These are phyloP conservation scores for Piromyces finnis DNA, from an alignment of 192 early-diverging fungal genomes.

Conservation along the genomic window DNA sequence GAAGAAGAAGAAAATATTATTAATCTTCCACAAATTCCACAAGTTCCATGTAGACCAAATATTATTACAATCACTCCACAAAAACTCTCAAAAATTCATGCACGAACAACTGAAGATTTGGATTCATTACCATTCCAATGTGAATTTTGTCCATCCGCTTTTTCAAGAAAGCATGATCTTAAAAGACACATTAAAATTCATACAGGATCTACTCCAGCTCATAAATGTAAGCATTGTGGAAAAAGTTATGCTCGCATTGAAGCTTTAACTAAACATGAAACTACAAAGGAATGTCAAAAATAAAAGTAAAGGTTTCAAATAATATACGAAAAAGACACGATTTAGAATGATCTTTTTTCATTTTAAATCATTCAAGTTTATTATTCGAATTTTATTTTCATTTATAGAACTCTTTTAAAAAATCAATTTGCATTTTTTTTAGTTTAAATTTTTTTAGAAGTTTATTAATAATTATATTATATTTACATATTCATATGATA, in stretches of 20 bases:
- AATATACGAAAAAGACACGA: too few relatives aligned
- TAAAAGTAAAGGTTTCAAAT: neutral
- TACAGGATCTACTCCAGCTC: neutral
- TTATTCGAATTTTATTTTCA: too few relatives aligned
- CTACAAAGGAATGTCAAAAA: neutral
- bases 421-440: neutral
- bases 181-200: neutral
- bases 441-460: neutral
- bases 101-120: neutral
- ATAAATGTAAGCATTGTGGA: neutral
- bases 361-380: too few relatives aligned
- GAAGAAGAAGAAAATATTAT: neutral
- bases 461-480: neutral
- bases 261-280: neutral
- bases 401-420: too few relatives aligned
- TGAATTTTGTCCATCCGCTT: neutral
- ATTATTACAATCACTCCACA: neutral
- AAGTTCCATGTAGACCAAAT: neutral
- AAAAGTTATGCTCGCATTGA: neutral
- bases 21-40: neutral
- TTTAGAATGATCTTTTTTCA: too few relatives aligned
- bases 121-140: neutral
- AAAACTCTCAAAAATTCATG: neutral
- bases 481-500: neutral
- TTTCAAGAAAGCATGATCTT: neutral